Conservation (phyloP, 148 eudicot genomes). For the Fallopia convolvulus region DNA sequence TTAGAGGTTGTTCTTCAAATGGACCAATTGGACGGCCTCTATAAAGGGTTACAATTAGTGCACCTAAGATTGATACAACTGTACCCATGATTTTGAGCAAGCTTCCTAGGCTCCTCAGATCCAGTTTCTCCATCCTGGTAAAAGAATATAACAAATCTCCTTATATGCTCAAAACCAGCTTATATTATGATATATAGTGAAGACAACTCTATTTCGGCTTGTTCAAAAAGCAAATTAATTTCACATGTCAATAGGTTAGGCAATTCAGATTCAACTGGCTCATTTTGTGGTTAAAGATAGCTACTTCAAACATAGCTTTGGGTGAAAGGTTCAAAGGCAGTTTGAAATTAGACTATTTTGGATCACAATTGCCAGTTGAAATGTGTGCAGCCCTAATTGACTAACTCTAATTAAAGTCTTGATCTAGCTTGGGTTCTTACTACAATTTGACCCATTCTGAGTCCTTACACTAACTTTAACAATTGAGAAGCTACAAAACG, state of each 20-base stretch:
- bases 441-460: not conserved
- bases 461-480: not conserved
- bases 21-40: slow-evolving; percentile 34
- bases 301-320: too few species aligned
- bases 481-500: not conserved
- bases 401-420: not conserved
- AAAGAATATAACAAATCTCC: not conserved
- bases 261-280: not conserved
- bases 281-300: not conserved
- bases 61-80: slow-evolving; percentile 37
- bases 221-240: not conserved
- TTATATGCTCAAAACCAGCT: not conserved
- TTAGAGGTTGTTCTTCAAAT: slow-evolving; percentile 8
- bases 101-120: slow-evolving; percentile 27
- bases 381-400: not conserved
- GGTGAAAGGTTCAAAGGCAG: too few species aligned
- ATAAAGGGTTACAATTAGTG: slow-evolving; percentile 42
- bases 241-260: not conserved
- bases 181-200: not conserved
- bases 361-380: not conserved
- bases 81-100: slow-evolving; percentile 37
- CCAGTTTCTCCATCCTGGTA: slow-evolving; percentile 39
- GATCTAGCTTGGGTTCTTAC: not conserved
- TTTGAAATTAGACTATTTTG: not conserved
- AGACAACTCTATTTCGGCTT: not conserved